Conservation (phyloP, 345 rosid genomes). For the Combretum micranthum region DNA sequence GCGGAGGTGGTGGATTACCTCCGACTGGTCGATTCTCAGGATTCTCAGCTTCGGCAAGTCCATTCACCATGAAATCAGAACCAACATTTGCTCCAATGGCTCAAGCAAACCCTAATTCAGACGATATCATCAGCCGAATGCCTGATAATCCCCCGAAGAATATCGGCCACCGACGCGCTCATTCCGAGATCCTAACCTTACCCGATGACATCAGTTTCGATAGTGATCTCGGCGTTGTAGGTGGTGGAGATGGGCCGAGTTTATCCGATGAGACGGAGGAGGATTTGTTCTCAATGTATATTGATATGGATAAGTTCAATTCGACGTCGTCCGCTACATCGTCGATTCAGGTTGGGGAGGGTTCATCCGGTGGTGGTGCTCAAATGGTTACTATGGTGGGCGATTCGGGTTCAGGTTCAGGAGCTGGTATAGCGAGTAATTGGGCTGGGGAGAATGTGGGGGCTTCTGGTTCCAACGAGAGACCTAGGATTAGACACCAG, state of each 20-base stretch:
- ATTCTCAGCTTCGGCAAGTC: too few relatives aligned
- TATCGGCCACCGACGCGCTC: slow-evolving; percentile 89
- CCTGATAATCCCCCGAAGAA: slow-evolving; percentile 78
- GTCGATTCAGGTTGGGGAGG: slow-evolving; percentile 52
- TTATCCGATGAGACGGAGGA: slow-evolving; percentile 84
- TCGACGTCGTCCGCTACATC: slow-evolving; percentile 63
- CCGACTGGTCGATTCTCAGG: too few relatives aligned
- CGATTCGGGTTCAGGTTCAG: slow-evolving; percentile 8
- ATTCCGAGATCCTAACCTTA: slow-evolving; percentile 83
- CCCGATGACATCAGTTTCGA: slow-evolving; percentile 92
- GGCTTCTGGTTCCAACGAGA: slow-evolving; percentile 36
- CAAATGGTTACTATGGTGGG: slow-evolving; percentile 12
- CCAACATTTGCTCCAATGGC: too few relatives aligned
- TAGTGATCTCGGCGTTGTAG: slow-evolving; percentile 80
- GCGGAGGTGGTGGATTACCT: too few relatives aligned
- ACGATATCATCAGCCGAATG: slow-evolving; percentile 53
- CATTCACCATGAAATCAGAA: too few relatives aligned
- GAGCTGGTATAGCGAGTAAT: slow-evolving; percentile 21
- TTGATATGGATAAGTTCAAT: slow-evolving; percentile 88
- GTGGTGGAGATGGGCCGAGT: slow-evolving; percentile 65
- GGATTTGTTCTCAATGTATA: slow-evolving; percentile 69
- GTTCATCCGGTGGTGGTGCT: slow-evolving; percentile 10
- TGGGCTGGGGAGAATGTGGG: slow-evolving; percentile 1
- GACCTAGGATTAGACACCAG: slow-evolving; percentile 86
- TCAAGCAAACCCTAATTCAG: too few relatives aligned